These are phyloP conservation scores for Fraxinus cuspidata DNA, from an alignment of 257 asterid genomes.

Conservation along the genomic window DNA sequence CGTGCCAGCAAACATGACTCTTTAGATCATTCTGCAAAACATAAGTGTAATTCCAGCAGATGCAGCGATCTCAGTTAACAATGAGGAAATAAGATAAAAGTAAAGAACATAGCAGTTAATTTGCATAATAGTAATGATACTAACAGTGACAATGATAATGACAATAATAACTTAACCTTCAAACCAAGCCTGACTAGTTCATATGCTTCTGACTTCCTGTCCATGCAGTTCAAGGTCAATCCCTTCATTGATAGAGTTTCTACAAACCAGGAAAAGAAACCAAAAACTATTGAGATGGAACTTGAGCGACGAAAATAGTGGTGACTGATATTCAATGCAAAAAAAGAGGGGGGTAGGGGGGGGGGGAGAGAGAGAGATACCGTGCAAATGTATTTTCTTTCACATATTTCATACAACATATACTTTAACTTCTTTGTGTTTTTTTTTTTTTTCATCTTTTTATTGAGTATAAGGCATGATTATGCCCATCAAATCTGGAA, in stretches of 20 bases:
- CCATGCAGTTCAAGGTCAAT: slow-evolving; percentile 93
- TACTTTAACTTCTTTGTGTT: background rate
- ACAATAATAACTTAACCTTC: slow-evolving; percentile 55
- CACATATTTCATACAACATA: background rate
- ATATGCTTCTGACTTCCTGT: slow-evolving; percentile 95
- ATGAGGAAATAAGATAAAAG: slow-evolving; percentile 21
- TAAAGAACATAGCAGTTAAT: background rate
- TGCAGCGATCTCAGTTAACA: background rate
- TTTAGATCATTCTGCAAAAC: slow-evolving; percentile 94
- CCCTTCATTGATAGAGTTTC: slow-evolving; percentile 99
- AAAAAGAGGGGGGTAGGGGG: background rate
- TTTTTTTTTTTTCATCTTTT: background rate
- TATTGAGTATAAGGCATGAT: background rate
- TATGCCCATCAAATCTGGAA: no score
- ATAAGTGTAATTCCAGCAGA: slow-evolving; percentile 30
- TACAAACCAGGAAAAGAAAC: slow-evolving; percentile 38
- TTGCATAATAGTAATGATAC: slow-evolving; percentile 6
- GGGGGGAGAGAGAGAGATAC: background rate
- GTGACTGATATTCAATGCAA: slow-evolving; percentile 1
- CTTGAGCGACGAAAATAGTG: slow-evolving; percentile 10
- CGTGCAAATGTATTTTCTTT: background rate
- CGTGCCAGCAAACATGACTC: slow-evolving; percentile 99
- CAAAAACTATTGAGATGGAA: slow-evolving; percentile 4
- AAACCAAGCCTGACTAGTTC: slow-evolving; percentile 96
- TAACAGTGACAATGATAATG: slow-evolving; percentile 7